Percentiles rank a stretch among this genome's conserved stretches.
Evolutionary conservation across 306 rosid genomes (phyloP).

Genomic region (Castanopsis chinensis): DNA sequence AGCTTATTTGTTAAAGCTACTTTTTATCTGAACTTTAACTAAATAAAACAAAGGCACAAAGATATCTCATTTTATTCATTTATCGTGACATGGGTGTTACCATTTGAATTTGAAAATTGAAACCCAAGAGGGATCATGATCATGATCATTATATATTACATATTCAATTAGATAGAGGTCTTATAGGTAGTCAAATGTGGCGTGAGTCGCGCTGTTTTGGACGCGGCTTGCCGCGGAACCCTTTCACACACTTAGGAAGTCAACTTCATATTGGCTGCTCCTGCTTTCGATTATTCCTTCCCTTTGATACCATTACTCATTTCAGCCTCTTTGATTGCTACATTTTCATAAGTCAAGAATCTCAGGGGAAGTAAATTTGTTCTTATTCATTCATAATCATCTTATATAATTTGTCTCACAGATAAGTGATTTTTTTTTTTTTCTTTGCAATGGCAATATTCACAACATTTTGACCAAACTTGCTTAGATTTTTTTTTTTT

Average conservation of each 20-base stretch:
- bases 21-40: too few relatives aligned
- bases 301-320: neutral
- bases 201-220: neutral
- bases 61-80: too few relatives aligned
- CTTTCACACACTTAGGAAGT: neutral
- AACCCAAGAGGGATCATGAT: too few relatives aligned
- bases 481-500: too few relatives aligned
- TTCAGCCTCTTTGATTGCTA: too few relatives aligned
- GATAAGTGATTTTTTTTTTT: too few relatives aligned
- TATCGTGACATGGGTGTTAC: too few relatives aligned
- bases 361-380: neutral
- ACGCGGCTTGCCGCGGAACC: neutral
- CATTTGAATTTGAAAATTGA: too few relatives aligned
- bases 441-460: neutral
- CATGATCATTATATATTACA: neutral
- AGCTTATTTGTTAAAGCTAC: too few relatives aligned
- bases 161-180: neutral
- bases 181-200: neutral
- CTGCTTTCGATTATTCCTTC: constrained; percentile 12
- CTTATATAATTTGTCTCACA: neutral
- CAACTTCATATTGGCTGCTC: neutral
- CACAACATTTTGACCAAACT: neutral
- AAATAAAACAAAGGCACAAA: too few relatives aligned
- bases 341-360: neutral
- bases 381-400: neutral